Percentiles rank a stretch among this genome's conserved stretches.
Evolutionary conservation across 495 filamentous ascomycete genomes (phyloP).

Genomic region (Aspergillus heteromorphus): DNA sequence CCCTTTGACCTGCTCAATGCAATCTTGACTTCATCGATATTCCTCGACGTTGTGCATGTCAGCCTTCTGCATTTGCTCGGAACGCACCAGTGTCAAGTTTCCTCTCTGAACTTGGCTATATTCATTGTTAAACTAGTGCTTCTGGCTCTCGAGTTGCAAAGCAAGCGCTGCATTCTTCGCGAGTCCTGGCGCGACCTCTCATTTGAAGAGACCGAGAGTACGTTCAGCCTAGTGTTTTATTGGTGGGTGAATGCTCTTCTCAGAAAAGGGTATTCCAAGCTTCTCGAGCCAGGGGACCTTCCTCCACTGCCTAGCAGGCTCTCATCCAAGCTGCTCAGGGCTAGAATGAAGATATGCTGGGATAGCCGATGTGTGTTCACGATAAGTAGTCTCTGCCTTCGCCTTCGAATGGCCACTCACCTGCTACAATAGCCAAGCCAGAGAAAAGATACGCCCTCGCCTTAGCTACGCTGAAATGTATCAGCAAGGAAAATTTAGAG

Average conservation of each 20-base stretch:
- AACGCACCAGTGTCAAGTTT: not conserved
- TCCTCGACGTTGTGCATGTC: not conserved
- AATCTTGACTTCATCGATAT: not conserved
- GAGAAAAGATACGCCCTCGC: not conserved
- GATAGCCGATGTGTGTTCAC: not conserved
- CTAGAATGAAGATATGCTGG: not conserved
- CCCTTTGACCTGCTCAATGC: not conserved
- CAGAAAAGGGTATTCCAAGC: not conserved
- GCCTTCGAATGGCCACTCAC: not conserved
- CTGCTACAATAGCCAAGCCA: not conserved
- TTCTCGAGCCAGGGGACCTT: not conserved
- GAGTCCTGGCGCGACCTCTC: not conserved
- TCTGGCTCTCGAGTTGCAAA: not conserved
- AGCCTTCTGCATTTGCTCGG: not conserved
- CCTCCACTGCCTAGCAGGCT: not conserved
- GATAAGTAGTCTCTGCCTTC: not conserved
- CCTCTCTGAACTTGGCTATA: not conserved
- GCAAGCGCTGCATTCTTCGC: not conserved
- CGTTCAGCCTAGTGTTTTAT: not conserved
- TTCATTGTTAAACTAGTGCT: not conserved
- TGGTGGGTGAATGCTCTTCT: not conserved
- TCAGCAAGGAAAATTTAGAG: not conserved
- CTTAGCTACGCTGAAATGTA: not conserved
- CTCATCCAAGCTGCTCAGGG: not conserved
- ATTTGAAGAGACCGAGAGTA: not conserved